Evolutionary conservation across 371 early-diverging fungal genomes (phyloP), one percentile per base, ranked within the genome.

Genomic region (Spraguea lophii): DNA sequence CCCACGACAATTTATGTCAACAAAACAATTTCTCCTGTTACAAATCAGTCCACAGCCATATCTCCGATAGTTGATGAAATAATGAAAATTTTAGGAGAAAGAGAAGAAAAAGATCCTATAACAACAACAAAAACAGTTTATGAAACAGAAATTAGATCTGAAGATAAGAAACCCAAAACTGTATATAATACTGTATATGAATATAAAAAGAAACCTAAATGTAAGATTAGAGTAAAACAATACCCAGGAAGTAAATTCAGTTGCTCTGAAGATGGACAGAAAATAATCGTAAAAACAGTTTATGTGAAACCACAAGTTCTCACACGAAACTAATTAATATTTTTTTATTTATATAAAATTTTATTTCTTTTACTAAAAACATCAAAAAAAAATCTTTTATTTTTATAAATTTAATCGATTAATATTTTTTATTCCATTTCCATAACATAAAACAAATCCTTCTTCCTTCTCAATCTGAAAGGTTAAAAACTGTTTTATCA

Each of bases 201-300:
- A 34, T 53, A 58, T 21, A 58, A 48, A 30, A 58, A 49, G 27
- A 52, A 45, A 27, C 24, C 20, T 4, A 40, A 46, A 22, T 39
- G 40, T 39, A 39, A 10, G n/a, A 34, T 10, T 34, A 34, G 34
- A 34, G 34, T n/a, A 34, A 34, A 34, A n/a, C 9, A 34, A n/a
- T 34, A 34, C 34, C 9, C 10, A 34, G 9, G 9, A 34, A 10
- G 34, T n/a, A 34, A n/a, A 34, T 9, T 10, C n/a, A 34, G 9
- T 10, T 9, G n/a, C 10, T n/a, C n/a, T 34, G 10, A n/a, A n/a
- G n/a, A 10, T 34, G 34, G 9, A 34, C n/a, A 34, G 34, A 34
- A n/a, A 34, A n/a, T n/a, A 34, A 34, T 10, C 10, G n/a, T 9
- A 34, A 34, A 10, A n/a, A 34, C 34, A 34, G 9, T 34, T 9